Evolutionary conservation across 2,329 filamentous ascomycete genomes (phyloP), one percentile per base, ranked within the genome.

Genomic region (Beauveria brongniartii): DNA sequence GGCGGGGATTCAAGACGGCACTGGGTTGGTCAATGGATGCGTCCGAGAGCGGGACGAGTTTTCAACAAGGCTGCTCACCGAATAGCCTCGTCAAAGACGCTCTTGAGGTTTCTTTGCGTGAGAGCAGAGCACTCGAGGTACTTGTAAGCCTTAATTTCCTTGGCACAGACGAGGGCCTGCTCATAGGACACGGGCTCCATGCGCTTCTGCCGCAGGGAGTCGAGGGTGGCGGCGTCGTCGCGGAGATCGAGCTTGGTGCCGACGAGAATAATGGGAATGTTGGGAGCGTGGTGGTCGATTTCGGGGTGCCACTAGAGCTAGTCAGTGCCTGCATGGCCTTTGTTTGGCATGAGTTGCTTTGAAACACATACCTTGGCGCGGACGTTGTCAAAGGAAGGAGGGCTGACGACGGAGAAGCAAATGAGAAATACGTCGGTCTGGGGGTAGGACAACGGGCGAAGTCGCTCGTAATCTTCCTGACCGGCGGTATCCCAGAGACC

Each of bases 391-490:
- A 97, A 97, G 37, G 93, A 97, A 24, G 94, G 91, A 54, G 93
- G 93, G 85, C 90, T 95, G 77, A 97, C 92, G 72, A 97, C 95
- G 66, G 92, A 97, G 78, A 97, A 97, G 79, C 93, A 97, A 74
- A 97, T 97, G 67, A 97, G 82, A 77, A 97, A 97, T 54, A 97
- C 94, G 71, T 99, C 94, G 63, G 94, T 97, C 80, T 99, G 93
- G 12, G 94, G 94, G 77, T 97, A 99, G 47, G 93, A 97, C 63
- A 99, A 86, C 64, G 93, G 93, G 70, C 93, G 88, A 72, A 97
- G 82, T 76, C 93, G 85, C 74, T 97, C 93, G 80, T 97, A 97
- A 82, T 97, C 93, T 79, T 97, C 93, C 80, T 97, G 94, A 72
- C 93, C 93, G 67, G 93, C 93, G 67, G 93, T 99, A 89, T 99